These are phyloP conservation scores for Suillus sp. DNA, from an alignment of 768 basidiomycete species.

Conservation along the genomic window DNA sequence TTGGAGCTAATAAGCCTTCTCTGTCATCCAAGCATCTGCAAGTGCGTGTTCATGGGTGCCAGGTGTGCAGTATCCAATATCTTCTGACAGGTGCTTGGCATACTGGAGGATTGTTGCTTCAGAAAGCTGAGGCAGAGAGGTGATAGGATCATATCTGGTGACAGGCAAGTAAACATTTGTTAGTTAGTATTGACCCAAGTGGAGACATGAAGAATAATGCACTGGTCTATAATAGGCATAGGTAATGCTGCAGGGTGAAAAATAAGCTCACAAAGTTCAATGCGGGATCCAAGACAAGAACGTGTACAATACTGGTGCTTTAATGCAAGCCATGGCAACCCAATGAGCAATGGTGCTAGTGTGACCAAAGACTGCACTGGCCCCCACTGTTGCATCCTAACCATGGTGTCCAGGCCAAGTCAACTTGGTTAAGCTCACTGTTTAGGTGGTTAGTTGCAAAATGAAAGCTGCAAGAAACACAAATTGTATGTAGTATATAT, in stretches of 20 bases:
- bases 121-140: slow-evolving; percentile 67
- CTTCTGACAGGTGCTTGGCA: slow-evolving; percentile 74
- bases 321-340: slow-evolving; percentile 48
- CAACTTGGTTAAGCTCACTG: slow-evolving; percentile 28
- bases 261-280: neutral
- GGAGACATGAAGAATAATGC: slow-evolving; percentile 21
- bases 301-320: slow-evolving; percentile 51
- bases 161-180: neutral
- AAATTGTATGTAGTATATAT: neutral
- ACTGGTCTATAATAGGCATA: slow-evolving; percentile 55
- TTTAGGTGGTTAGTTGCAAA: neutral
- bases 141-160: slow-evolving; percentile 47
- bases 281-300: neutral
- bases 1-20: slow-evolving; percentile 63
- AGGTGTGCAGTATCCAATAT: slow-evolving; percentile 88
- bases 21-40: slow-evolving; percentile 81
- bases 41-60: slow-evolving; percentile 87
- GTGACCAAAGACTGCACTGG: slow-evolving; percentile 57
- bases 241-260: slow-evolving; percentile 51
- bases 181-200: neutral
- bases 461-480: neutral
- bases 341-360: slow-evolving; percentile 56
- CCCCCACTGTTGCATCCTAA: slow-evolving; percentile 46
- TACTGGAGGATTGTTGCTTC: slow-evolving; percentile 67
- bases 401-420: neutral